Evolutionary conservation across 2,329 filamentous ascomycete species (phyloP).

Genomic region (Aspergillus sp.): DNA sequence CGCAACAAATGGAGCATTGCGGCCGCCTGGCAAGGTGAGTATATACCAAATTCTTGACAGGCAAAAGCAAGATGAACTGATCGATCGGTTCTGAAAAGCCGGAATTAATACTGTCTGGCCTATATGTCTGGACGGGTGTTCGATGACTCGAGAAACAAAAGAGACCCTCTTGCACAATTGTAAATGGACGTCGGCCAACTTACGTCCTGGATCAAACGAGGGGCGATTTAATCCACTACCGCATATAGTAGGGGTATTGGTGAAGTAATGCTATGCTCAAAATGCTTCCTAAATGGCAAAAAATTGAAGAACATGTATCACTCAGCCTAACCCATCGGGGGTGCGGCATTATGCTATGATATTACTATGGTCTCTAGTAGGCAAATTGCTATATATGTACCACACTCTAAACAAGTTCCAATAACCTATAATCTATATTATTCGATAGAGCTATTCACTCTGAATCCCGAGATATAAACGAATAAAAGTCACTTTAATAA

Average conservation of each 20-base stretch:
- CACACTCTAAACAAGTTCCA: background rate
- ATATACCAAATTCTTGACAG: background rate
- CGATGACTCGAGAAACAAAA: slow-evolving; percentile 6
- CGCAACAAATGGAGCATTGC: background rate
- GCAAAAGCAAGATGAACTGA: background rate
- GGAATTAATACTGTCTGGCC: slow-evolving; percentile 5
- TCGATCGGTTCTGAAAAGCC: background rate
- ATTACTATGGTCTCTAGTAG: background rate
- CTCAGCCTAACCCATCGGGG: background rate
- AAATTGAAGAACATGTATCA: background rate
- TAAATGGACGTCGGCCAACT: slow-evolving; percentile 5
- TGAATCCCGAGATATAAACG: background rate
- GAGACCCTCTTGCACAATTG: slow-evolving; percentile 1
- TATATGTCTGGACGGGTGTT: slow-evolving; percentile 6
- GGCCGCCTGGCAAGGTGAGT: slow-evolving; percentile 6
- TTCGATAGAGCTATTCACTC: background rate
- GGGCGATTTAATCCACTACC: slow-evolving; percentile 3
- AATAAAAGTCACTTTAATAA: background rate
- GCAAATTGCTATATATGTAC: background rate
- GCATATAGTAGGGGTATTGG: slow-evolving; percentile 6
- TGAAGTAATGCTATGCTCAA: slow-evolving; percentile 1
- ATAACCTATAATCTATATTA: background rate
- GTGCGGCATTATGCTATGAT: background rate
- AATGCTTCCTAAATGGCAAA: background rate
- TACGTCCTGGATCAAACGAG: slow-evolving; percentile 5